Conservation (phyloP, 2,329 filamentous ascomycete genomes). For the Xylaria sp. region DNA sequence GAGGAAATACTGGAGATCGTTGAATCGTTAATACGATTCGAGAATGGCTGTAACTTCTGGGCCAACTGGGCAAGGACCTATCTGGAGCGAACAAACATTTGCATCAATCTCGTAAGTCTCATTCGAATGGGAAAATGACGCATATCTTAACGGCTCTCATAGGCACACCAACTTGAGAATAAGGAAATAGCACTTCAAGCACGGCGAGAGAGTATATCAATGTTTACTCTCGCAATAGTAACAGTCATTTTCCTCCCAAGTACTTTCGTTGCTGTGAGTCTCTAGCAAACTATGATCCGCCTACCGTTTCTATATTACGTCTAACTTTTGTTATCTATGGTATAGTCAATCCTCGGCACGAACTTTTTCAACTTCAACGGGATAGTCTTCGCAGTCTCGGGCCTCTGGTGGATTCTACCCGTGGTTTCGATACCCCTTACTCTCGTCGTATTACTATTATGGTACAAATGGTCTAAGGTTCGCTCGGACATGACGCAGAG, state of each 20-base stretch:
- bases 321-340: background rate
- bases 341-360: slow-evolving; percentile 10
- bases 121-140: background rate
- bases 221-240: slow-evolving; percentile 15
- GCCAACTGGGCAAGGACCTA: slow-evolving; percentile 9
- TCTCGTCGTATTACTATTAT: slow-evolving; percentile 1
- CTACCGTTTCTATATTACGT: background rate
- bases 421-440: slow-evolving; percentile 10
- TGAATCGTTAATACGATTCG: background rate
- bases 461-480: slow-evolving; percentile 11
- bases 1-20: background rate
- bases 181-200: slow-evolving; percentile 11
- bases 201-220: slow-evolving; percentile 7
- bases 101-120: slow-evolving; percentile 14
- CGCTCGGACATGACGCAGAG: slow-evolving; percentile 1
- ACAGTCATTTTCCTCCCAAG: slow-evolving; percentile 10
- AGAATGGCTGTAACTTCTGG: slow-evolving; percentile 4
- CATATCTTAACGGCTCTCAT: background rate
- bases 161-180: slow-evolving; percentile 16
- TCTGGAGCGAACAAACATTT: slow-evolving; percentile 8
- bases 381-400: slow-evolving; percentile 3
- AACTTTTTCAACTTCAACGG: slow-evolving; percentile 22
- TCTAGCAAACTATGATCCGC: background rate
- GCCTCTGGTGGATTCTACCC: slow-evolving; percentile 15
- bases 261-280: slow-evolving; percentile 13